A percentile compares a stretch with the other conserved stretches of the same genome.
Conservation (phyloP, 768 basidiomycete genomes). For the Psilocybe cyanescens region DNA sequence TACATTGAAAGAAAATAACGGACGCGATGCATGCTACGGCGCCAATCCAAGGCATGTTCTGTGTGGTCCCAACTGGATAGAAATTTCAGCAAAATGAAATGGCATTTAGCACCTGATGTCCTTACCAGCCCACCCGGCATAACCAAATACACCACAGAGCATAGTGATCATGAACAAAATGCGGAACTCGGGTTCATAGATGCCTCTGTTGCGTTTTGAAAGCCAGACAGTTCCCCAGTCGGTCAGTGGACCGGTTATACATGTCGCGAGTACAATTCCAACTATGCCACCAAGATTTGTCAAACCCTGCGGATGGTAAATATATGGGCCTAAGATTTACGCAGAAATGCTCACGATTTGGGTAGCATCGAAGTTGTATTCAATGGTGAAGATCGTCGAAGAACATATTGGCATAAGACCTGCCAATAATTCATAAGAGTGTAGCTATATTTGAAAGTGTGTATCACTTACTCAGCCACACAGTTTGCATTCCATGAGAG, state of each 20-base stretch:
- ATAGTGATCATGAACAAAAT: slow-evolving; percentile 44
- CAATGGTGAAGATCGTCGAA: slow-evolving; percentile 47
- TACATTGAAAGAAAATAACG: slow-evolving; percentile 3
- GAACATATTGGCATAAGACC: slow-evolving; percentile 47
- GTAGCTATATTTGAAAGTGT: neutral
- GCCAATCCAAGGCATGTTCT: slow-evolving; percentile 49
- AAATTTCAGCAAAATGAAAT: neutral
- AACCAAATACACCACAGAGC: slow-evolving; percentile 49
- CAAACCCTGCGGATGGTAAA: slow-evolving; percentile 31
- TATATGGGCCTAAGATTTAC: neutral
- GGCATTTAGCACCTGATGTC: neutral
- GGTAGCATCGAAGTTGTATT: slow-evolving; percentile 43
- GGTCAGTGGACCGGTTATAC: slow-evolving; percentile 40
- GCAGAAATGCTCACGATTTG: slow-evolving; percentile 35
- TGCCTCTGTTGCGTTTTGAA: slow-evolving; percentile 44
- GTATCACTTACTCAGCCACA: slow-evolving; percentile 42
- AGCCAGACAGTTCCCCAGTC: slow-evolving; percentile 48
- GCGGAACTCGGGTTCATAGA: slow-evolving; percentile 51
- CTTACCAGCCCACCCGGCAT: slow-evolving; percentile 46
- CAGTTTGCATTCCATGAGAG: slow-evolving; percentile 45
- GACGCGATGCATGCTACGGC: slow-evolving; percentile 42
- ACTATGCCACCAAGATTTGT: slow-evolving; percentile 48
- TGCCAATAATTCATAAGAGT: slow-evolving; percentile 12
- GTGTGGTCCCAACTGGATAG: slow-evolving; percentile 35
- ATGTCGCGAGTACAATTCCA: slow-evolving; percentile 42